A percentile compares a stretch with the other conserved stretches of the same genome.
These are phyloP conservation scores for Daldinia childiae DNA, from an alignment of 495 filamentous ascomycete genomes.

Conservation along the genomic window DNA sequence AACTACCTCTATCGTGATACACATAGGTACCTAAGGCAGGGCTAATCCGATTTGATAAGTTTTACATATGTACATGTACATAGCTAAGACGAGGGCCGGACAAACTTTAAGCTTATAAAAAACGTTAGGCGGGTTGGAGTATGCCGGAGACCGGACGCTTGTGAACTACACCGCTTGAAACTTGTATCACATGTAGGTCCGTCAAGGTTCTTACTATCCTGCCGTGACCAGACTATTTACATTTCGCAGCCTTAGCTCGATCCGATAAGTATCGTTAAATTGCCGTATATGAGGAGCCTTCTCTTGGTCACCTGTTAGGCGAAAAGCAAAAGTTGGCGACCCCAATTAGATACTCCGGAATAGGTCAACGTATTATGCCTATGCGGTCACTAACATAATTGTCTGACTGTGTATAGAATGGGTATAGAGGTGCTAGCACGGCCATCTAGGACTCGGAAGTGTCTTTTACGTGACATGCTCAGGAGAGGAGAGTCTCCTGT, in stretches of 20 bases:
- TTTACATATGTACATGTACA: background rate
- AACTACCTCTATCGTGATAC: background rate
- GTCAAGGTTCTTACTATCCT: conserved; percentile 29
- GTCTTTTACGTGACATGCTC: too few species aligned
- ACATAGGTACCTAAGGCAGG: too few species aligned
- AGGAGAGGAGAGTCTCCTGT: too few species aligned
- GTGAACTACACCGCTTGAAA: conserved; percentile 31
- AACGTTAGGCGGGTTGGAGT: background rate
- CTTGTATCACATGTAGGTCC: conserved; percentile 16
- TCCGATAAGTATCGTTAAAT: conserved; percentile 3
- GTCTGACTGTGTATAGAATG: background rate
- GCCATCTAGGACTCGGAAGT: too few species aligned
- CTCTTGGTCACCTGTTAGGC: conserved; percentile 16
- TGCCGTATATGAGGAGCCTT: background rate
- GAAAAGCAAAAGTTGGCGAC: conserved; percentile 14
- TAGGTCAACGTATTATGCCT: conserved; percentile 6
- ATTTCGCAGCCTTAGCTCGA: conserved; percentile 8
- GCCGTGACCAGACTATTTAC: conserved; percentile 7
- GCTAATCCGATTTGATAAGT: background rate
- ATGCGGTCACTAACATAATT: background rate
- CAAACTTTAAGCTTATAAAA: too few species aligned
- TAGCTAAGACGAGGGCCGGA: too few species aligned
- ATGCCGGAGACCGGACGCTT: background rate
- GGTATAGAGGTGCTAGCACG: too few species aligned
- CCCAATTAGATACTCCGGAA: background rate